These are phyloP conservation scores for Mediolabrus comicus DNA, from an alignment of 108 stramenopile genomes.

Conservation along the genomic window DNA sequence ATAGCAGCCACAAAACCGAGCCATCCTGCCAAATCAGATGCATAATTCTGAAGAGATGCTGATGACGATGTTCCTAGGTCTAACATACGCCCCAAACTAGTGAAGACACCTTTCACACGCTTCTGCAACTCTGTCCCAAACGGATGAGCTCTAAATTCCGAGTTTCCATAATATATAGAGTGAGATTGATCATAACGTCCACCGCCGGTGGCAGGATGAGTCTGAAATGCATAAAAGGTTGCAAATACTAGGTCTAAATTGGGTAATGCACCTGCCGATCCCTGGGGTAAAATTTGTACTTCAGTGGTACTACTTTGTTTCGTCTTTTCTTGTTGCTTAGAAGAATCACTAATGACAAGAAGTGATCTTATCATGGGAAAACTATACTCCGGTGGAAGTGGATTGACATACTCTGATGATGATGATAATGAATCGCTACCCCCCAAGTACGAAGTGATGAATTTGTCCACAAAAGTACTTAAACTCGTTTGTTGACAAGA, in stretches of 20 bases:
- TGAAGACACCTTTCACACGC: not conserved
- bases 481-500: constrained; percentile 3
- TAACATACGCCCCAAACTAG: not conserved
- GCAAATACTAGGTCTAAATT: constrained; percentile 86
- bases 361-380: constrained; percentile 64
- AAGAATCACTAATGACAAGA: constrained; percentile 52
- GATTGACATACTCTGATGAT: constrained; percentile 6
- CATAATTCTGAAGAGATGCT: constrained; percentile 38
- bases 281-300: constrained; percentile 68
- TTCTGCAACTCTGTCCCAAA: constrained; percentile 8
- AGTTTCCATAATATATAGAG: constrained; percentile 21
- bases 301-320: constrained; percentile 6
- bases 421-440: not conserved
- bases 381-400: constrained; percentile 55
- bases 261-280: constrained; percentile 69
- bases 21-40: constrained; percentile 51
- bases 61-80: constrained; percentile 14
- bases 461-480: constrained; percentile 28
- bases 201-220: constrained; percentile 20
- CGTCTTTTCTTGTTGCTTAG: not conserved
- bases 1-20: constrained; percentile 40
- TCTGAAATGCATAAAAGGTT: constrained; percentile 39
- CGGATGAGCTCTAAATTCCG: constrained; percentile 32
- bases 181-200: not conserved
- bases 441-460: constrained; percentile 36